Conservation (phyloP, 1,139 yeast genomes). For the Lodderomyces jiufengensis region DNA sequence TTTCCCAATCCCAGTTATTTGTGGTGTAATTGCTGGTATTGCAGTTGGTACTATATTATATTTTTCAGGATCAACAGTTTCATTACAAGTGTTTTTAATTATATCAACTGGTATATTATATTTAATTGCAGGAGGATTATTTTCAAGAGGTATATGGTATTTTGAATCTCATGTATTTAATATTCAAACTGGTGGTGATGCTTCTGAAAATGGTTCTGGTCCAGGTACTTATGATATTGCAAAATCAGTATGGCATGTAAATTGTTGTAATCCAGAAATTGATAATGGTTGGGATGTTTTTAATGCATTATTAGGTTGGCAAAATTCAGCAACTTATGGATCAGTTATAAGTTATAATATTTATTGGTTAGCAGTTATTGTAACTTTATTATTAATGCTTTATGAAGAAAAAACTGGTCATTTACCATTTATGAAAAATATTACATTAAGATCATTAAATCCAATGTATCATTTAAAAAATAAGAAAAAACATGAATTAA, state of each 20-base stretch:
- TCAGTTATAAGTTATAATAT: conserved; percentile 75
- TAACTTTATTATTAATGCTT: conserved; percentile 50
- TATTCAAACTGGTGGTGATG: conserved; percentile 72
- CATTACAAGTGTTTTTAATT: conserved; percentile 72
- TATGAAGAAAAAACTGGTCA: conserved; percentile 58
- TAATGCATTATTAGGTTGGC: conserved; percentile 86
- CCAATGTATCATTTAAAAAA: conserved; percentile 70
- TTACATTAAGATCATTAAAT: conserved; percentile 55
- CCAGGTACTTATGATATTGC: conserved; percentile 80
- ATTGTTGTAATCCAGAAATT: conserved; percentile 82
- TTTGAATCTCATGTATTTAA: conserved; percentile 63
- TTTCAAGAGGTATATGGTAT: conserved; percentile 84
- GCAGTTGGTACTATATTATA: conserved; percentile 61
- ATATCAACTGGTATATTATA: conserved; percentile 75
- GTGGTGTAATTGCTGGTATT: conserved; percentile 67
- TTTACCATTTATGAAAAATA: conserved; percentile 39
- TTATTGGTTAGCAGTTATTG: conserved; percentile 67
- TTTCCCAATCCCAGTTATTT: conserved; percentile 77
- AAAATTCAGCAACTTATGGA: conserved; percentile 83
- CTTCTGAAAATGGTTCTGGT: conserved; percentile 79
- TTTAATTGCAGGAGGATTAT: conserved; percentile 77
- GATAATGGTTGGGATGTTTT: conserved; percentile 90
- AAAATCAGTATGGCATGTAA: conserved; percentile 80
- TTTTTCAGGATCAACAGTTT: conserved; percentile 66
- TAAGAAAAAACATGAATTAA: conserved; percentile 59